Evolutionary conservation across 192 early-diverging fungal genomes (phyloP).

Genomic region (Kickxella alabastrina): DNA sequence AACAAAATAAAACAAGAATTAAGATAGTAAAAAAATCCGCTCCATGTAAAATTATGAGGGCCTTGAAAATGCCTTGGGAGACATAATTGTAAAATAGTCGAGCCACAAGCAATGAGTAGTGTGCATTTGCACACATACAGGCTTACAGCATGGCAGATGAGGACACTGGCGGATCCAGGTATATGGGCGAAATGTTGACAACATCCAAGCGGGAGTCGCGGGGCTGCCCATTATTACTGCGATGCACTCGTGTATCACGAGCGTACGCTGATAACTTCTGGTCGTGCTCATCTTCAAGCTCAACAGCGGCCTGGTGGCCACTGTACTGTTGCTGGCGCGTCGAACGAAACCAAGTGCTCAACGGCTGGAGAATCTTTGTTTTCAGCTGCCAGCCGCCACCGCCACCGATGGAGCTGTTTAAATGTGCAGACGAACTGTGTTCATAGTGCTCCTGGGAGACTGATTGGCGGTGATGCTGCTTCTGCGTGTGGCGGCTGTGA

Average conservation of each 20-base stretch:
- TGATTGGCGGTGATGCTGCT: constrained; percentile 1
- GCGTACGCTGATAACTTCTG: constrained; percentile 1
- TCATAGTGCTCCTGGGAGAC: background rate
- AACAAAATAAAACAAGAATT: too few species aligned
- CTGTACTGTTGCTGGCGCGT: constrained; percentile 19
- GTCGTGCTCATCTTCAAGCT: background rate
- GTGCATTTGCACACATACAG: too few species aligned
- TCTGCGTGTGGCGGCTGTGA: constrained; percentile 4
- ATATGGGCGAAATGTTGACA: constrained; percentile 6
- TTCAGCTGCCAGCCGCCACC: constrained; percentile 43
- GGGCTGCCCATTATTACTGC: background rate
- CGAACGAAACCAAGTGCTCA: constrained; percentile 50
- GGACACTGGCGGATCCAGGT: constrained; percentile 9
- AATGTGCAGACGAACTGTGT: background rate
- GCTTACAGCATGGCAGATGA: background rate
- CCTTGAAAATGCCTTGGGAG: too few species aligned
- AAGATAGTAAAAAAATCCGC: too few species aligned
- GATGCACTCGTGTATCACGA: background rate
- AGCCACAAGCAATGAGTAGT: too few species aligned
- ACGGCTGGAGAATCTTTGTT: constrained; percentile 36
- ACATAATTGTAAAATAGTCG: too few species aligned
- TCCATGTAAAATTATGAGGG: too few species aligned
- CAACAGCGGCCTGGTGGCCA: background rate
- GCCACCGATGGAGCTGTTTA: background rate
- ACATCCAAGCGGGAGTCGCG: background rate